Conservation (phyloP, 352 stramenopile genomes). For the Globisporangium iwayamae region DNA sequence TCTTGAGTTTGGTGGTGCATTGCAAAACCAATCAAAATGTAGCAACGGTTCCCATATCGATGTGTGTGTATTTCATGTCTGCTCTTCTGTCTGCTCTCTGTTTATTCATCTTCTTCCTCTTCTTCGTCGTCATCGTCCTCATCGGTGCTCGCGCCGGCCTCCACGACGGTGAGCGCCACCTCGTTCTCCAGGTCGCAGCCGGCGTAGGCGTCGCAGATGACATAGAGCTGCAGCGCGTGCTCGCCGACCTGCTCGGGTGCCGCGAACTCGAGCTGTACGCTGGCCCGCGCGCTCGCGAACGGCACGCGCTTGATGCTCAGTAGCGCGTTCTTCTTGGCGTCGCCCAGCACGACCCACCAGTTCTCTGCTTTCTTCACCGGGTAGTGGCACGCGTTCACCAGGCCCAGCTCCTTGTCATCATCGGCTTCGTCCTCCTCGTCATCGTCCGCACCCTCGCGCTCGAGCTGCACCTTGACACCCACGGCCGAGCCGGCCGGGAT, state of each 20-base stretch:
- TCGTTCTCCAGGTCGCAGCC: slow-evolving; percentile 98
- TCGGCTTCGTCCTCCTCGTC: slow-evolving; percentile 79
- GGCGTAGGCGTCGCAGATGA: slow-evolving; percentile 99
- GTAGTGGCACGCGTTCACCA: slow-evolving; percentile 76
- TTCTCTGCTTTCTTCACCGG: slow-evolving; percentile 94
- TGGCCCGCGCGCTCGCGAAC: slow-evolving; percentile 71
- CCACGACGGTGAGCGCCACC: slow-evolving; percentile 57
- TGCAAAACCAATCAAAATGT: too few species aligned
- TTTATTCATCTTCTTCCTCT: slow-evolving; percentile 27
- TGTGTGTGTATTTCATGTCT: too few species aligned
- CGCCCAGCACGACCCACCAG: slow-evolving; percentile 98
- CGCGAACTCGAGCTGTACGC: slow-evolving; percentile 94
- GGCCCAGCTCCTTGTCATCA: slow-evolving; percentile 44
- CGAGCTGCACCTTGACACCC: slow-evolving; percentile 79
- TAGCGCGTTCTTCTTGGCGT: slow-evolving; percentile 94
- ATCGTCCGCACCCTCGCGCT: slow-evolving; percentile 94
- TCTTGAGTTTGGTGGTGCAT: too few species aligned
- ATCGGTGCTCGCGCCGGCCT: slow-evolving; percentile 35
- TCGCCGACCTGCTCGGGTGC: slow-evolving; percentile 93
- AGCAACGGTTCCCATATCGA: too few species aligned
- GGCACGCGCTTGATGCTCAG: slow-evolving; percentile 97
- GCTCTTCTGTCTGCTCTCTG: slow-evolving; percentile 3
- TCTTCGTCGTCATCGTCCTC: slow-evolving; percentile 50
- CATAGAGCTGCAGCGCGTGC: slow-evolving; percentile 96
- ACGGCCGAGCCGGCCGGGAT: slow-evolving; percentile 90